phyloP scores from a whole-genome alignment of 2,329 filamentous ascomycete genomes.

The Ramularia collo-cygni region DNA sequence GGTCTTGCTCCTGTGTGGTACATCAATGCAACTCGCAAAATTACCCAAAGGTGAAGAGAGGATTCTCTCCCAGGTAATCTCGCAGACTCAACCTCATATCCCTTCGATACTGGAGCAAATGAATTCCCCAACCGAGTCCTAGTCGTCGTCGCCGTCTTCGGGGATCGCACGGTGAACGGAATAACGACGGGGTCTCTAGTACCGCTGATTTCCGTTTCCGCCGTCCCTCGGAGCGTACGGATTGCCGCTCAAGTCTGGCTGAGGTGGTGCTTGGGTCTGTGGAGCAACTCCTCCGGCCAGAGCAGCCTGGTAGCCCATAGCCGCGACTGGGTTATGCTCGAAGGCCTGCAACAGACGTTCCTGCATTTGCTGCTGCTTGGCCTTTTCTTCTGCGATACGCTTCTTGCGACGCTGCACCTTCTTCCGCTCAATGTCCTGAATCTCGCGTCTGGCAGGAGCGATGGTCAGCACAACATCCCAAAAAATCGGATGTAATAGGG shows the following conservation, averaged over 20 bases:
- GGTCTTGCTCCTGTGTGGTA: too few species aligned
- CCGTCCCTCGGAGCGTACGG: constrained; percentile 24
- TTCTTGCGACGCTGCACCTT: constrained; percentile 36
- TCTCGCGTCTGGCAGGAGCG: constrained; percentile 29
- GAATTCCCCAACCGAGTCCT: neutral
- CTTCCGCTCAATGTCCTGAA: constrained; percentile 47
- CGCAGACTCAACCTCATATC: too few species aligned
- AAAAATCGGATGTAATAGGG: constrained; percentile 2
- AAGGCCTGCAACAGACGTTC: constrained; percentile 32
- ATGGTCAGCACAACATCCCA: constrained; percentile 18
- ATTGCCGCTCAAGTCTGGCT: constrained; percentile 28
- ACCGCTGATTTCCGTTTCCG: constrained; percentile 8
- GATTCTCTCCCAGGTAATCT: too few species aligned
- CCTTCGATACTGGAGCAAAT: too few species aligned
- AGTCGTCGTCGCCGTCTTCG: neutral
- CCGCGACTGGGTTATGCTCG: constrained; percentile 24
- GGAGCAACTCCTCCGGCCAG: constrained; percentile 8
- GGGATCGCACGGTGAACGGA: neutral
- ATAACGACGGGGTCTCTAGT: constrained; percentile 6
- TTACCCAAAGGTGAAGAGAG: too few species aligned
- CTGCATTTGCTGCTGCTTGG: constrained; percentile 37
- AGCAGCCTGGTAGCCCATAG: constrained; percentile 21
- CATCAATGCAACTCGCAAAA: too few species aligned
- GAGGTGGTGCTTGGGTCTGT: constrained; percentile 11
- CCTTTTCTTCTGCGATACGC: constrained; percentile 35